phyloP scores from a whole-genome alignment of 23 red algal genomes.

The Chondrus crispus region DNA sequence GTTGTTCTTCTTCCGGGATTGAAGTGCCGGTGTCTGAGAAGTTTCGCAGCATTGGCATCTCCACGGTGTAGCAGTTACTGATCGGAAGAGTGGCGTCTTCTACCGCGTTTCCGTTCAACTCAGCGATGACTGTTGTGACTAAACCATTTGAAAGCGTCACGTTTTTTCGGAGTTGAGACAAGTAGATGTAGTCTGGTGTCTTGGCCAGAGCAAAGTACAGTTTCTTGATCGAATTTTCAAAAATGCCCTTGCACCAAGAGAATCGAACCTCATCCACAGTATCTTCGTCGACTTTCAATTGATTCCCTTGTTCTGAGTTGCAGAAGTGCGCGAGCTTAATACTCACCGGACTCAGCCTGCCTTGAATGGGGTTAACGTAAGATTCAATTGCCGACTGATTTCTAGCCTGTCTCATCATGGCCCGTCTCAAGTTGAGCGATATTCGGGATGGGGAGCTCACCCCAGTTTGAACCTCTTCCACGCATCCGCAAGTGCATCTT shows the following conservation, averaged over 20 bases:
- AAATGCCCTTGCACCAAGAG: slow-evolving; percentile 62
- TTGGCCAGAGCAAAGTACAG: slow-evolving; percentile 49
- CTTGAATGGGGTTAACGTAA: slow-evolving; percentile 43
- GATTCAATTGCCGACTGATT: neutral
- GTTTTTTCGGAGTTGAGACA: slow-evolving; percentile 42
- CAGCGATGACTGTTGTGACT: slow-evolving; percentile 1
- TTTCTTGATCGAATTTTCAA: slow-evolving; percentile 34
- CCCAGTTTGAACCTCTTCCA: slow-evolving; percentile 29
- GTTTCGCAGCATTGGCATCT: slow-evolving; percentile 14
- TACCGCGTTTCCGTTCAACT: slow-evolving; percentile 13
- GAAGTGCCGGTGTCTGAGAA: neutral
- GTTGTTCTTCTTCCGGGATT: neutral
- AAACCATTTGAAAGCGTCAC: slow-evolving; percentile 31
- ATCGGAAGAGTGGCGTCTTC: slow-evolving; percentile 7
- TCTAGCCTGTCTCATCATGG: neutral
- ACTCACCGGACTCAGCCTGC: slow-evolving; percentile 12
- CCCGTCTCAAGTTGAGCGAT: neutral
- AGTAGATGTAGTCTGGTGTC: slow-evolving; percentile 62
- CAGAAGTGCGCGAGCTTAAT: slow-evolving; percentile 61
- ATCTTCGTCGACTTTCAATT: neutral
- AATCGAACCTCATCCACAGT: neutral
- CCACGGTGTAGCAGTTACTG: slow-evolving; percentile 32
- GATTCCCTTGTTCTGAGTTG: slow-evolving; percentile 52
- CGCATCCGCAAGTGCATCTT: slow-evolving; percentile 46
- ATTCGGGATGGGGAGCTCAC: neutral